Evolutionary conservation across 129 eudicot species (phyloP), one percentile per base, ranked within the genome.

Genomic region (Smallanthus sonchifolius): DNA sequence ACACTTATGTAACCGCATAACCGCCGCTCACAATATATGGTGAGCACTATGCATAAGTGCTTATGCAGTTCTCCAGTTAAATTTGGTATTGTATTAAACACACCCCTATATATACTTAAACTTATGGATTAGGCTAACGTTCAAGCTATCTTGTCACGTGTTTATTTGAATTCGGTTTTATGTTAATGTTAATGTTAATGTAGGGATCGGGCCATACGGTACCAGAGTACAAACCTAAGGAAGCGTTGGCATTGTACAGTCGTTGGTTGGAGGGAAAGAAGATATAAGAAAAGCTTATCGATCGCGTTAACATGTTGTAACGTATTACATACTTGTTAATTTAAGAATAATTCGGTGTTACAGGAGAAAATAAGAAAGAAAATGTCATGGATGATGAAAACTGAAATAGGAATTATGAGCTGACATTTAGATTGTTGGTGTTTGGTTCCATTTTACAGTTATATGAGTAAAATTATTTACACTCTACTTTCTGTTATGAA

Each of bases 191-290:
- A 10, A 0, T 47, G 6, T 16, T 75, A 13, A 28, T 82, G 87
- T 73, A 92, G 98, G 98, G 98, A 67, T 75, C 98, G 42, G 98
- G 98, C 49, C 98, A 93, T 67, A 88, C 96, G 0, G 98, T 93
- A 9, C 92, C 96, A 0, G 96, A 93, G 82, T 93, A 93, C 80
- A 93, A 93, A 79, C 98, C 98, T 4, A 79, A 65, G 5, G 98
- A 93, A 79, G 88, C 96, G 5, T 77, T 90, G 84, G 84, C 86
- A 6, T 86, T 93, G 56, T 93, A 90, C 43, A 81, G 75, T 0
- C 87, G 86, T 35, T 93, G 90, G 90, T 81, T 93, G 73, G 86
- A 82, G 66, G 98, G 91, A 20, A 75, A 59, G 60, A 81, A 45
- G 48, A 90, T 93, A 65, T 93, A 86, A 84, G 59, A 65, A 15